phyloP scores from a whole-genome alignment of 1,284 basidiomycete genomes.

The Cutaneotrichosporon cutaneum region DNA sequence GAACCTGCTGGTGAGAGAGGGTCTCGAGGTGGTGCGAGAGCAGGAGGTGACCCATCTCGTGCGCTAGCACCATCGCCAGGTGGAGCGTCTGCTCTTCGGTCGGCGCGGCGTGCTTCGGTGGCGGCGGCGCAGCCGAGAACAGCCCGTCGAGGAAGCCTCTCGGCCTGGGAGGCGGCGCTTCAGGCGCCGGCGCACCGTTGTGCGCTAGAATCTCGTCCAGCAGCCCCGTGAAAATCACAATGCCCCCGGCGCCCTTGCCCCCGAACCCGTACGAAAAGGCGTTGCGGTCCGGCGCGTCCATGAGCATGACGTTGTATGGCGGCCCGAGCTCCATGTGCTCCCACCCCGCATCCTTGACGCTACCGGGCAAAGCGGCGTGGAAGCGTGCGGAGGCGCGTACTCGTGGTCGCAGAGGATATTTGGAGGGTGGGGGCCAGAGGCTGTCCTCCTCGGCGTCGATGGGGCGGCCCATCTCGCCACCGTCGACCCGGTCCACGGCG shows the following conservation, averaged over 20 bases:
- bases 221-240: slow-evolving; percentile 86
- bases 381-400: slow-evolving; percentile 45
- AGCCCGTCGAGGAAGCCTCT: slow-evolving; percentile 22
- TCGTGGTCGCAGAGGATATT: slow-evolving; percentile 49
- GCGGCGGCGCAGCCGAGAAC: slow-evolving; percentile 38
- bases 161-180: slow-evolving; percentile 4
- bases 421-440: slow-evolving; percentile 39
- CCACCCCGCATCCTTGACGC: slow-evolving; percentile 30
- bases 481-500: slow-evolving; percentile 12
- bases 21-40: slow-evolving; percentile 86
- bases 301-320: slow-evolving; percentile 79
- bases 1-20: slow-evolving; percentile 73
- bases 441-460: neutral
- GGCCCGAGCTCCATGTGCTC: slow-evolving; percentile 62
- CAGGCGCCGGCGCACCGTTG: slow-evolving; percentile 25
- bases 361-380: slow-evolving; percentile 45
- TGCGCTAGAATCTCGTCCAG: slow-evolving; percentile 71
- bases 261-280: slow-evolving; percentile 92
- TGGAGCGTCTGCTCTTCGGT: slow-evolving; percentile 76
- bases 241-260: slow-evolving; percentile 78
- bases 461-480: neutral
- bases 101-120: slow-evolving; percentile 54
- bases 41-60: slow-evolving; percentile 82
- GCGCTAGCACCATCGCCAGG: slow-evolving; percentile 78
- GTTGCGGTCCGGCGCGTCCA: slow-evolving; percentile 75